phyloP scores from a whole-genome alignment of 768 basidiomycete genomes.

The Kwoniella mangroviensis region DNA sequence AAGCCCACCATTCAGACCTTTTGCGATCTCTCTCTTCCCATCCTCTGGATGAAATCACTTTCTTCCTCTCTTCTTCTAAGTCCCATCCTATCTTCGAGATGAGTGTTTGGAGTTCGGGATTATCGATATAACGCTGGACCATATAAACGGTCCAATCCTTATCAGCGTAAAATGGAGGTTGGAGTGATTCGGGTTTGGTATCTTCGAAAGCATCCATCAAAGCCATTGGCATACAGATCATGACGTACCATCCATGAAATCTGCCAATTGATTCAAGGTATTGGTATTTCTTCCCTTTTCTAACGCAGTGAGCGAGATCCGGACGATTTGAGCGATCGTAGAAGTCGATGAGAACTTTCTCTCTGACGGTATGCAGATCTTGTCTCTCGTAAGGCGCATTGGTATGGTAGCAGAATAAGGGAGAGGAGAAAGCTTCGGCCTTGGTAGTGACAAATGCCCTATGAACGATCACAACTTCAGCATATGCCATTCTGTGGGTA shows the following conservation, averaged over 20 bases:
- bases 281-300: conserved; percentile 17
- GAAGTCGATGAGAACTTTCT: conserved; percentile 7
- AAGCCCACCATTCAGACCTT: no score
- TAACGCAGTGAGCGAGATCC: conserved; percentile 26
- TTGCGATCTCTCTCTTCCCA: no score
- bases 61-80: not conserved
- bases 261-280: conserved; percentile 1
- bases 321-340: conserved; percentile 9
- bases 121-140: not conserved
- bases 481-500: not conserved
- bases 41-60: no score
- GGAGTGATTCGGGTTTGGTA: not conserved
- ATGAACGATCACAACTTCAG: not conserved
- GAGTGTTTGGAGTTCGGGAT: not conserved
- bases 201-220: not conserved
- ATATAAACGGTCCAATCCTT: not conserved
- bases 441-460: conserved; percentile 28
- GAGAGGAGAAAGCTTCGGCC: conserved; percentile 21
- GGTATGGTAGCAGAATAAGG: not conserved
- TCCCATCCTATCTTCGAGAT: not conserved
- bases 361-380: not conserved
- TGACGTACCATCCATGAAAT: not conserved
- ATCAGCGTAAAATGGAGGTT: not conserved
- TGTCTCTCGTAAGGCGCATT: not conserved
- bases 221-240: not conserved